Evolutionary conservation across 1,284 basidiomycete genomes (phyloP).

Genomic region (Lentinula novae-zelandiae): DNA sequence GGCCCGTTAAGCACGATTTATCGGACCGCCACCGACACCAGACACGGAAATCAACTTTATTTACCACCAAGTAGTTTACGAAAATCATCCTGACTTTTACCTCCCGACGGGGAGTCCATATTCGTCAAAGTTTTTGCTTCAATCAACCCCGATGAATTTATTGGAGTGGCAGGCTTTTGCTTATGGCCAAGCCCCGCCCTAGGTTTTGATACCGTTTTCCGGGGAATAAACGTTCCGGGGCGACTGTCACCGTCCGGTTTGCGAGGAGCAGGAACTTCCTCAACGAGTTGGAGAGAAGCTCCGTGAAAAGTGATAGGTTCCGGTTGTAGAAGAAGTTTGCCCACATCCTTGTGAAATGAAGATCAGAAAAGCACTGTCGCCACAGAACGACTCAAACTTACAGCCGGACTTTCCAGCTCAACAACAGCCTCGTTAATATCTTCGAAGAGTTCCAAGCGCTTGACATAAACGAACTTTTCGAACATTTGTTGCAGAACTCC

Average conservation of each 20-base stretch:
- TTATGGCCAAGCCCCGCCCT: conserved; percentile 65
- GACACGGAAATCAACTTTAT: not conserved
- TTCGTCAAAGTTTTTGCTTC: conserved; percentile 11
- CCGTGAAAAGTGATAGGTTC: conserved; percentile 70
- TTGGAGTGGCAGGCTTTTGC: conserved; percentile 29
- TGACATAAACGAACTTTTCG: conserved; percentile 73
- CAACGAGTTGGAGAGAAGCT: conserved; percentile 48
- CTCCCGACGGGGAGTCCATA: conserved; percentile 18
- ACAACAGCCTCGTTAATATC: conserved; percentile 70
- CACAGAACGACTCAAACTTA: conserved; percentile 26
- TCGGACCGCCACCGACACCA: not conserved
- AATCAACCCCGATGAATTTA: conserved; percentile 16
- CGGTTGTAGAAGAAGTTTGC: conserved; percentile 65
- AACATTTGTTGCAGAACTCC: conserved; percentile 85
- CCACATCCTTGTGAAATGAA: conserved; percentile 59
- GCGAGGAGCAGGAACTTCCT: conserved; percentile 37
- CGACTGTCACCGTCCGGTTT: conserved; percentile 28
- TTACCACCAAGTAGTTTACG: conserved; percentile 61
- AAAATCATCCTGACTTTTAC: conserved; percentile 75
- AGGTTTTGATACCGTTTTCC: conserved; percentile 58
- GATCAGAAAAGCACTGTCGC: not conserved
- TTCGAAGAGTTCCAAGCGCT: conserved; percentile 72
- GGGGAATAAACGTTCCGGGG: conserved; percentile 54
- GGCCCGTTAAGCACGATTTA: not conserved
- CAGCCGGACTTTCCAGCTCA: conserved; percentile 71